Base-by-base conservation (phyloP, 2,329 filamentous ascomycete species). In the Sclerotiophoma versabilis region DNA sequence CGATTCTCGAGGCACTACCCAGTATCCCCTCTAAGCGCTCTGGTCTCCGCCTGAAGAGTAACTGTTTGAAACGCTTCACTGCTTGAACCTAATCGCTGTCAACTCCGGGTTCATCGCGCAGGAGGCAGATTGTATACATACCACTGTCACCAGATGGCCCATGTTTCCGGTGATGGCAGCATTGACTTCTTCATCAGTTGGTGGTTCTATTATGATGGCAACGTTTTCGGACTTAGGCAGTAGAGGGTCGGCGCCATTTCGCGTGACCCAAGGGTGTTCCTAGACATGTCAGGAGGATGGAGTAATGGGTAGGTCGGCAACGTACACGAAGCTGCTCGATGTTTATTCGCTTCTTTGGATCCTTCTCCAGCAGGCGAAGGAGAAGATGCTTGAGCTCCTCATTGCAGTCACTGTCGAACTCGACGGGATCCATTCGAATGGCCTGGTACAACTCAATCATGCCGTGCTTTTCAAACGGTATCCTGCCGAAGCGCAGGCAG, bases 261-360 rank as follows among this genome's bases (percentile, higher is more conserved):
- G 89, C 5, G 93, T 98, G 12, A 99, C 92, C 95, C 95, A 99
- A 0, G 92, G 86, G 71, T 99, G 95, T 65, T 88, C 84, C 93
- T 97, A 57, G 4, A 20, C 22, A 2, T n/a, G 52, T 70, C 41
- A 73, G 59, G 36, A 3, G 39, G 12, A 9, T 22, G 5, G 15
- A 29, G 26, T n/a, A 25, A 33, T 15, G 4, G 11, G 2, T 5
- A 12, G 5, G 25, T 5, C 23, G 20, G 22, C 3, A 17, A 63
- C 88, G 75, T 81, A 96, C 93, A 66, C 95, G 84, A 41, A 98
- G 76, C 63, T 92, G 86, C 2, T 82, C 77, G 88, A 99, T 96
- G 1, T 80, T 89, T 57, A 98, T 96, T 58, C 95, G 84, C 68
- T 89, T 91, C 22, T 83, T 78, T 0, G 92, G 92, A 65, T 97